Conservation (phyloP, 1,139 yeast genomes). For the Yueomyces sp. region DNA sequence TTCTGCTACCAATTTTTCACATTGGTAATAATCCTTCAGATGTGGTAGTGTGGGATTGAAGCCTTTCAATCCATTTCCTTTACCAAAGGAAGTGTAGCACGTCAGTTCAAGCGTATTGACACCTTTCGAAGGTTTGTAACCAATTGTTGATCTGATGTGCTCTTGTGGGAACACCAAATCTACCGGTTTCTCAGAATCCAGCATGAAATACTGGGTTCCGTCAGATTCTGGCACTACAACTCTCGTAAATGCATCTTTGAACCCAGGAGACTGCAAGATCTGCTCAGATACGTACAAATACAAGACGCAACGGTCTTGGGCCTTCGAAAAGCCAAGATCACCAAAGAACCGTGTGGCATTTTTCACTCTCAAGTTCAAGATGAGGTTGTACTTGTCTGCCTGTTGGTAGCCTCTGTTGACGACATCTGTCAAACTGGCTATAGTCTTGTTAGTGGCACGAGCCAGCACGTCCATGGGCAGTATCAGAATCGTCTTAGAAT, state of each 20-base stretch:
- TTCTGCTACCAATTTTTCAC: slow-evolving; percentile 24
- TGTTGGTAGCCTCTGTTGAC: slow-evolving; percentile 40
- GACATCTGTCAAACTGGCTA: slow-evolving; percentile 3
- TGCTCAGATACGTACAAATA: slow-evolving; percentile 7
- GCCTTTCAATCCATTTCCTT: slow-evolving; percentile 30
- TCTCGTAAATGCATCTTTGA: neutral
- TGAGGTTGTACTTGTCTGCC: slow-evolving; percentile 33
- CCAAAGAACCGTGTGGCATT: slow-evolving; percentile 19
- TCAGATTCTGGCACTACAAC: neutral
- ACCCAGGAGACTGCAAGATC: neutral
- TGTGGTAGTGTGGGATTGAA: slow-evolving; percentile 17
- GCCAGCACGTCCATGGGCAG: slow-evolving; percentile 3
- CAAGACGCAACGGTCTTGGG: slow-evolving; percentile 7
- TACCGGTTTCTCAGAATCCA: neutral
- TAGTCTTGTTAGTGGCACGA: slow-evolving; percentile 1
- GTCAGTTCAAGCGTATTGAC: slow-evolving; percentile 30
- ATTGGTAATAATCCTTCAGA: neutral
- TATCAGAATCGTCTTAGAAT: neutral
- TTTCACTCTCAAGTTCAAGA: slow-evolving; percentile 33
- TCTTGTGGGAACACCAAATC: slow-evolving; percentile 1
- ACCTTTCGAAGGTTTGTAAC: slow-evolving; percentile 25
- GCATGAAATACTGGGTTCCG: neutral
- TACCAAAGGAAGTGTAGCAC: slow-evolving; percentile 39
- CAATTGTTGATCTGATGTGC: slow-evolving; percentile 33
- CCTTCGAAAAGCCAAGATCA: slow-evolving; percentile 23